A percentile compares a stretch with the other conserved stretches of the same genome.
phyloP scores from a whole-genome alignment of 78 protist genomes.

The Isochrysis galbana region DNA sequence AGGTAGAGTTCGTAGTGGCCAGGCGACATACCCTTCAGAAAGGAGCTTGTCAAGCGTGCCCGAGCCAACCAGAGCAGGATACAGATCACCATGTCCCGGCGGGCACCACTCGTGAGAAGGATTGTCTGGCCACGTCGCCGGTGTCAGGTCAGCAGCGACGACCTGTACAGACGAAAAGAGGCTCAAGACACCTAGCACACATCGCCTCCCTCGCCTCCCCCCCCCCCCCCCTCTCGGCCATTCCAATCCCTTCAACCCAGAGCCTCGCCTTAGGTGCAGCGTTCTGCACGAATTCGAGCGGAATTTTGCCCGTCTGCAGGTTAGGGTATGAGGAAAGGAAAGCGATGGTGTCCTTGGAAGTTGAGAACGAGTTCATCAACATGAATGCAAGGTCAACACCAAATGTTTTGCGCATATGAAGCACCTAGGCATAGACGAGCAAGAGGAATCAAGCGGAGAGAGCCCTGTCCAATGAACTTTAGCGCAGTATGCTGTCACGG shows the following conservation, averaged over 20 bases:
- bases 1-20: no score
- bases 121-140: background rate
- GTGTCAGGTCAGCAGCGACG: background rate
- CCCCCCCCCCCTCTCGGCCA: no score
- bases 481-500: no score
- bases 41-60: background rate
- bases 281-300: slow-evolving; percentile 25
- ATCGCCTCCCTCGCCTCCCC: no score
- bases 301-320: background rate
- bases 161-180: no score
- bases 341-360: no score
- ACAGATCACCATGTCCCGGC: slow-evolving; percentile 93
- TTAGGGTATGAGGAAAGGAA: no score
- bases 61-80: background rate
- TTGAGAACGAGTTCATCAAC: slow-evolving; percentile 97
- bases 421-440: no score
- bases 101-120: slow-evolving; percentile 82
- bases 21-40: slow-evolving; percentile 68
- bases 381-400: slow-evolving; percentile 51
- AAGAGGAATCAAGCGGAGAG: no score
- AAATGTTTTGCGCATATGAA: slow-evolving; percentile 43
- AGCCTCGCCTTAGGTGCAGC: slow-evolving; percentile 9
- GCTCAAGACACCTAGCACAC: no score
- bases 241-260: no score
- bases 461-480: no score